Conservation (phyloP, 2,329 filamentous ascomycete species). For the Dactylellina parvicollis region DNA sequence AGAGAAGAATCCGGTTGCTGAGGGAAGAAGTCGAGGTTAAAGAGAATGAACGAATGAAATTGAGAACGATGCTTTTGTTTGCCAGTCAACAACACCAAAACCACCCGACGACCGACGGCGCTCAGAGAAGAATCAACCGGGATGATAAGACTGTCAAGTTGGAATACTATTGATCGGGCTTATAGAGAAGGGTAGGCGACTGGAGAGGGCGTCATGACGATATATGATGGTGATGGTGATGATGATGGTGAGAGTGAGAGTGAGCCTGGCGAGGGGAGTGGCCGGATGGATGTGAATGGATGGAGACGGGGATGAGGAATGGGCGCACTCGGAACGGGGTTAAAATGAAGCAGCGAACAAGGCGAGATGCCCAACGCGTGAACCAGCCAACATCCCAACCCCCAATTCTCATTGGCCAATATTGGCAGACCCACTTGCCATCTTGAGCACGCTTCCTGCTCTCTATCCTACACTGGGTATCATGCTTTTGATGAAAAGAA, state of each 20-base stretch:
- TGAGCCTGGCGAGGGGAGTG: background rate
- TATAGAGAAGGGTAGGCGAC: background rate
- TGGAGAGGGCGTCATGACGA: background rate
- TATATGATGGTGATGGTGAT: background rate
- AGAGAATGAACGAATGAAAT: constrained; percentile 16
- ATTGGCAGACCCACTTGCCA: constrained; percentile 10
- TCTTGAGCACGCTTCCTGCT: background rate
- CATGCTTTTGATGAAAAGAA: no score
- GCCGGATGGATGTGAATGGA: background rate
- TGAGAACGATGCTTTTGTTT: constrained; percentile 20
- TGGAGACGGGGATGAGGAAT: background rate
- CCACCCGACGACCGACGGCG: constrained; percentile 9
- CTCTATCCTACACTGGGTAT: background rate
- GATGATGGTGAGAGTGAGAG: background rate
- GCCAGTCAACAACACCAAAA: constrained; percentile 14
- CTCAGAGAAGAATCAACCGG: background rate
- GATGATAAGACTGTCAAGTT: background rate
- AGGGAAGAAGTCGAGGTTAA: constrained; percentile 9
- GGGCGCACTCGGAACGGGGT: background rate
- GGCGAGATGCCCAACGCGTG: constrained; percentile 11
- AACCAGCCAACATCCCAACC: background rate
- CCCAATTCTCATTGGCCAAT: background rate
- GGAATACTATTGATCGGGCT: background rate
- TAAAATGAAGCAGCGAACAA: background rate
- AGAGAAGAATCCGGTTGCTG: background rate